Conservation (phyloP, 225 moss, liverwort and hornwort genomes). For the Antitrichia curtipendula region DNA sequence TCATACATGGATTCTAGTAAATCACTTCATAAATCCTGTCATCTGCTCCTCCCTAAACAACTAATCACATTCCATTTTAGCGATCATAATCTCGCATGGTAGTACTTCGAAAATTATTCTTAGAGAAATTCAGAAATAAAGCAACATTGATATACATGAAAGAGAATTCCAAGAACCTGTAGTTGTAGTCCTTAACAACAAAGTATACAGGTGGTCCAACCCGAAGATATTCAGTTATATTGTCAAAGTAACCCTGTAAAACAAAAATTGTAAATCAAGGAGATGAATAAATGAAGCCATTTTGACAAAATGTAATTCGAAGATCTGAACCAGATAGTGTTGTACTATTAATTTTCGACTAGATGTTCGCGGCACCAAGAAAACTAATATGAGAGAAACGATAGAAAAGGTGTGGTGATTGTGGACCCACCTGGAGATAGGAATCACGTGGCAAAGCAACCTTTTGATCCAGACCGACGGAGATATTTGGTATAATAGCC, state of each 20-base stretch:
- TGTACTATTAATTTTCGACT: background rate
- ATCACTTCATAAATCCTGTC: background rate
- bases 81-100: background rate
- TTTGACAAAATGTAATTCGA: background rate
- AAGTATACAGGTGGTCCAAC: slow-evolving; percentile 97
- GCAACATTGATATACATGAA: background rate
- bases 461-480: slow-evolving; percentile 79
- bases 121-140: background rate
- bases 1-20: background rate
- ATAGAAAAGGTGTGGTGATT: background rate
- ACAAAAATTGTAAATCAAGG: background rate
- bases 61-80: background rate
- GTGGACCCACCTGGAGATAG: slow-evolving; percentile 74
- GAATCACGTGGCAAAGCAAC: slow-evolving; percentile 94
- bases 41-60: background rate
- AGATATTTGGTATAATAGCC: slow-evolving; percentile 66
- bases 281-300: background rate
- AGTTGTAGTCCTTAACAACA: slow-evolving; percentile 79
- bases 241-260: slow-evolving; percentile 84
- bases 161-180: slow-evolving; percentile 43
- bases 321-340: background rate
- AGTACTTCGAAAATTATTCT: background rate
- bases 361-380: background rate
- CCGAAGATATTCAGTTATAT: slow-evolving; percentile 83
- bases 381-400: background rate